Base-by-base conservation (phyloP, 164 flowering plant genomes). In the Kalanchoe fedtschenkoi region DNA sequence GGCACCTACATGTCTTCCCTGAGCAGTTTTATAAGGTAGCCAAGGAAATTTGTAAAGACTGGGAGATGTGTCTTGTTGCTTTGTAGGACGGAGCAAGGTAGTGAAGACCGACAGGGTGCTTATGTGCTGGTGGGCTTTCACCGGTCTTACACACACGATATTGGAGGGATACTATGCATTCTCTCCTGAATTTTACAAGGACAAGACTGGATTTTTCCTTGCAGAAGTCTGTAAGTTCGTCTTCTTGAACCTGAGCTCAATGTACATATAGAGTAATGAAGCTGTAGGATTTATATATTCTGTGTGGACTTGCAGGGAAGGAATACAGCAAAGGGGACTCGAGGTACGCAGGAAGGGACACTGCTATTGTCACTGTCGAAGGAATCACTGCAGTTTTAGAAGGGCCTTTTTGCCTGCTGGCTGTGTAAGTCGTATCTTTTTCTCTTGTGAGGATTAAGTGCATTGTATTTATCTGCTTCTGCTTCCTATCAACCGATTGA, bases 291-390 rank as follows among this genome's bases (percentile, higher is more conserved):
- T 16, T 14, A 30, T 47, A 46, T 22, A 7, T 57, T 41, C 5
- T 41, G 61, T 14, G 16, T 33, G 11, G 4, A 19, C n/a, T 6
- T 28, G 29, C 80, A 91, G 98, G 98, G 96, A 92, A 92, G 75
- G 98, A 92, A 73, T 93, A 93, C 79, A 90, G 98, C 82, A 93
- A 90, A 78, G 98, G 98, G 53, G 98, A 93, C 73, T 90, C 97
- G 39, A 81, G 98, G 74, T 93, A 90, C 66, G 98, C 78, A 8
- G 85, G 71, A 17, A 76, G 96, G 63, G 91, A 90, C 73, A 46
- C 98, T 16, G 90, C 65, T 14, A 70, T 88, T 38, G 81, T 93
- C 69, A 34, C 89, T 44, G 79, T 93, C 58, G 98, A 93, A 83
- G 97, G 92, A 59, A 66, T 93, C 24, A 93, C 98, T 56, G 87